Evolutionary conservation across 441 rosid species (phyloP).

Genomic region (Arabidopsis lyrata): DNA sequence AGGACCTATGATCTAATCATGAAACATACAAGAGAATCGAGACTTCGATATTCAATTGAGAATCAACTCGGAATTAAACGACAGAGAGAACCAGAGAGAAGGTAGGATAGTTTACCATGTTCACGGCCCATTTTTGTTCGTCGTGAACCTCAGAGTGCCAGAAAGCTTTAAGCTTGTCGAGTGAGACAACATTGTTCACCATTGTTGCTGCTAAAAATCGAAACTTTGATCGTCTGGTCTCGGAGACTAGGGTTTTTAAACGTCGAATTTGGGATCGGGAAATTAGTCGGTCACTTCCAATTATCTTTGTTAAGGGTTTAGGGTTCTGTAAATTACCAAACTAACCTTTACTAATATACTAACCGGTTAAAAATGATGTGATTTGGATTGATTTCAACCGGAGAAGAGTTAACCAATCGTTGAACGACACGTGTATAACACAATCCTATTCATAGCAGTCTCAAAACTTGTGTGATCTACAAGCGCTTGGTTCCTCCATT

Average conservation of each 20-base stretch:
- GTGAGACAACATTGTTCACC: slow-evolving; percentile 58
- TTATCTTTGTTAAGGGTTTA: slow-evolving; percentile 22
- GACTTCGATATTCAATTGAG: neutral
- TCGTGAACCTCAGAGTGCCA: slow-evolving; percentile 69
- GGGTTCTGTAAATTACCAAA: slow-evolving; percentile 31
- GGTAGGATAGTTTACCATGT: slow-evolving; percentile 51
- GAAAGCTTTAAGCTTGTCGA: slow-evolving; percentile 59
- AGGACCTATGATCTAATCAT: neutral
- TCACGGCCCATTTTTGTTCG: slow-evolving; percentile 74
- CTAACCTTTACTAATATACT: slow-evolving; percentile 20
- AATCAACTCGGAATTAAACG: slow-evolving; percentile 8
- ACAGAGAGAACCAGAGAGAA: slow-evolving; percentile 5
- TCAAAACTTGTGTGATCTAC: slow-evolving; percentile 37
- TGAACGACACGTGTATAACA: slow-evolving; percentile 29
- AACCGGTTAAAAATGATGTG: neutral
- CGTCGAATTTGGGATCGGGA: slow-evolving; percentile 24
- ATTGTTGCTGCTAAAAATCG: slow-evolving; percentile 44
- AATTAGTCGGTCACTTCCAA: slow-evolving; percentile 15
- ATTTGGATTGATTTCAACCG: slow-evolving; percentile 35
- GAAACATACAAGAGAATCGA: slow-evolving; percentile 2
- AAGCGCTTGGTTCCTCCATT: slow-evolving; percentile 28
- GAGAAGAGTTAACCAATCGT: neutral
- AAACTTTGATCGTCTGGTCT: slow-evolving; percentile 27
- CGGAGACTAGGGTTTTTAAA: slow-evolving; percentile 20
- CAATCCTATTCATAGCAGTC: slow-evolving; percentile 26